Evolutionary conservation across 129 eudicot species (phyloP).

Genomic region (Smallanthus sonchifolius): DNA sequence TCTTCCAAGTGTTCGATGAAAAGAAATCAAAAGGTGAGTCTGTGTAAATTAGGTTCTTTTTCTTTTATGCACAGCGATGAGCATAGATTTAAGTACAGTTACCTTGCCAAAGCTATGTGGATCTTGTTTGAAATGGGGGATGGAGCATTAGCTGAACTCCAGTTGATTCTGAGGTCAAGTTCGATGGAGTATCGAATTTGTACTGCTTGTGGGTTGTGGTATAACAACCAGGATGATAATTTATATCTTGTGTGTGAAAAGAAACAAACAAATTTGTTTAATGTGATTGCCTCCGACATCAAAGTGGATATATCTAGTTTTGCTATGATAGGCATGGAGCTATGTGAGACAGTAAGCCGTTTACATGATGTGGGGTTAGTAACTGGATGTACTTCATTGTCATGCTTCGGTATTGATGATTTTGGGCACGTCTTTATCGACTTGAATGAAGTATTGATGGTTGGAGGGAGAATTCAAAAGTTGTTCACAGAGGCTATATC

Average conservation of each 20-base stretch:
- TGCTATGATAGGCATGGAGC: conserved; percentile 46
- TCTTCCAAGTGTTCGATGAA: conserved; percentile 34
- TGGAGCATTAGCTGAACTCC: conserved; percentile 34
- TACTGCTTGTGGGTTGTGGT: conserved; percentile 68
- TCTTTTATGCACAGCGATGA: conserved; percentile 16
- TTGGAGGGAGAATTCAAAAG: conserved; percentile 37
- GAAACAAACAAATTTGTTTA: conserved; percentile 13
- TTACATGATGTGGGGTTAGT: conserved; percentile 47
- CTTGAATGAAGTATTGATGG: conserved; percentile 37
- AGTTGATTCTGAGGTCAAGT: conserved; percentile 30
- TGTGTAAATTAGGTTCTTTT: conserved; percentile 39
- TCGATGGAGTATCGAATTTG: conserved; percentile 38
- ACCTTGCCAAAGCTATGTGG: conserved; percentile 37
- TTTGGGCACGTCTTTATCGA: conserved; percentile 57
- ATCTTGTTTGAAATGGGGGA: conserved; percentile 50
- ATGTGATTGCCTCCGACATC: conserved; percentile 10
- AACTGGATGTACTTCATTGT: conserved; percentile 39
- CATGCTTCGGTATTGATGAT: conserved; percentile 47
- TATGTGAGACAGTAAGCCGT: conserved; percentile 49
- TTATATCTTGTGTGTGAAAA: conserved; percentile 52
- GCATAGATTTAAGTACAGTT: conserved; percentile 34
- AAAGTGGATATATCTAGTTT: conserved; percentile 16
- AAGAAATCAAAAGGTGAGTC: conserved; percentile 43
- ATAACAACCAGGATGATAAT: conserved; percentile 31
- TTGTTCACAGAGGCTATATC: conserved; percentile 21